Evolutionary conservation across 495 filamentous ascomycete species (phyloP), one percentile per base, ranked within the genome.

Genomic region (Penicillium bovifimosum): DNA sequence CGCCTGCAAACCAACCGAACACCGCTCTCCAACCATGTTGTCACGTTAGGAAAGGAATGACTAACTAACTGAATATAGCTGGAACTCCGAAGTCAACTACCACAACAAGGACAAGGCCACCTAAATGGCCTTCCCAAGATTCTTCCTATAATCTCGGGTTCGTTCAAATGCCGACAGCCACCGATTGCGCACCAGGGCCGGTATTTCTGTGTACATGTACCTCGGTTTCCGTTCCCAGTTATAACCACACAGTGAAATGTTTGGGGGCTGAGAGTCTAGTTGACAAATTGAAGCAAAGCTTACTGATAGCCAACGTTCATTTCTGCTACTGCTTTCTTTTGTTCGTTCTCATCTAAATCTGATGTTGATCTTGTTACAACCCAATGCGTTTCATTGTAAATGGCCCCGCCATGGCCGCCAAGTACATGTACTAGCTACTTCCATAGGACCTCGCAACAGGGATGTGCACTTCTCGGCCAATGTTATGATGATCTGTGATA

Each of bases 1-100:
- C 14, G 13, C 17, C 2, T 32, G 28, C 35, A 33, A 32, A 3
- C 28, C 9, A 16, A 38, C 24, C 10, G 3, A n/a, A n/a, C n/a
- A n/a, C n/a, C n/a, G n/a, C n/a, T 16, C 14, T 28, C 31, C 3
- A 14, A 5, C 6, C 32, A 36, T n/a, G 0, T 11, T 1, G 29
- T 17, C 28, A 5, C 10, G 2, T 9, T 6, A 6, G 9, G n/a
- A 34, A 26, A 48, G 14, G 45, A 20, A 24, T 58, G 7, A 48
- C 61, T 70, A 60, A 71, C 58, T 48, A 42, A 33, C 41, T 18
- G 34, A 53, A 13, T 24, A 56, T 68, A 93, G 89, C 86, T 98
- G 93, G 93, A 98, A 98, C 75, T 71, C 78, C 55, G 78, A 74
- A 27, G 90, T 96, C 77, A 98, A 98, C 81, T 91, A 95, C 79